phyloP scores from a whole-genome alignment of 139 green algal genomes.

The Coelastrella sp. region DNA sequence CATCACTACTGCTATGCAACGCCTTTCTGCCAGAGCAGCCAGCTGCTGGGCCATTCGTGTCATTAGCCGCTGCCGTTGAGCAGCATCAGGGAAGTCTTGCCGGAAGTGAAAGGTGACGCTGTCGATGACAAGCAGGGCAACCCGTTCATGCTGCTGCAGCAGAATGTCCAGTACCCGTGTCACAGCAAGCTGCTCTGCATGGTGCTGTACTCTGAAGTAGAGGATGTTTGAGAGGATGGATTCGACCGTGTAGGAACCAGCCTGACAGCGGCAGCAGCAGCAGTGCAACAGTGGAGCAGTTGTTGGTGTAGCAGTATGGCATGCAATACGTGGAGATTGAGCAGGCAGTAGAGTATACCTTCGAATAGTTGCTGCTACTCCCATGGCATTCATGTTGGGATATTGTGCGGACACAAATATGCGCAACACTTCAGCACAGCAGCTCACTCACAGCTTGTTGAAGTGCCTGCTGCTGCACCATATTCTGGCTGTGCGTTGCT shows the following conservation, averaged over 20 bases:
- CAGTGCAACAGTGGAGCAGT: neutral
- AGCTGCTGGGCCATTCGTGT: slow-evolving; percentile 85
- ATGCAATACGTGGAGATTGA: neutral
- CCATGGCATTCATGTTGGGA: too few relatives aligned
- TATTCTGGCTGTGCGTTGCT: neutral
- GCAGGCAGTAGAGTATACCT: too few relatives aligned
- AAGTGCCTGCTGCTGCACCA: neutral
- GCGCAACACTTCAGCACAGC: neutral
- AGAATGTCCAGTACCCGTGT: slow-evolving; percentile 71
- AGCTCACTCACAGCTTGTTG: neutral
- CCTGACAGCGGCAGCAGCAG: slow-evolving; percentile 33
- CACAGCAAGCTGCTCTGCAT: slow-evolving; percentile 81
- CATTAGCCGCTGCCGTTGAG: slow-evolving; percentile 77
- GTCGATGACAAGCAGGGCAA: slow-evolving; percentile 88
- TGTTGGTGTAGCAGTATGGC: neutral
- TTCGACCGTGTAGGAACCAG: slow-evolving; percentile 57
- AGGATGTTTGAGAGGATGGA: slow-evolving; percentile 77
- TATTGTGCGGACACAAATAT: too few relatives aligned
- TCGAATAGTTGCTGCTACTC: too few relatives aligned
- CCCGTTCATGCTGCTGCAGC: slow-evolving; percentile 51
- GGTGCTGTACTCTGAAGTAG: slow-evolving; percentile 82
- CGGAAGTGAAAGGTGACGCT: slow-evolving; percentile 93
- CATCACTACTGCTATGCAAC: slow-evolving; percentile 29
- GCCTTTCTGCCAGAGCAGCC: slow-evolving; percentile 72
- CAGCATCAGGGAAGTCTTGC: slow-evolving; percentile 88